Base-by-base conservation (phyloP, 2,329 filamentous ascomycete genomes). In the Penicillium sclerotigenum region DNA sequence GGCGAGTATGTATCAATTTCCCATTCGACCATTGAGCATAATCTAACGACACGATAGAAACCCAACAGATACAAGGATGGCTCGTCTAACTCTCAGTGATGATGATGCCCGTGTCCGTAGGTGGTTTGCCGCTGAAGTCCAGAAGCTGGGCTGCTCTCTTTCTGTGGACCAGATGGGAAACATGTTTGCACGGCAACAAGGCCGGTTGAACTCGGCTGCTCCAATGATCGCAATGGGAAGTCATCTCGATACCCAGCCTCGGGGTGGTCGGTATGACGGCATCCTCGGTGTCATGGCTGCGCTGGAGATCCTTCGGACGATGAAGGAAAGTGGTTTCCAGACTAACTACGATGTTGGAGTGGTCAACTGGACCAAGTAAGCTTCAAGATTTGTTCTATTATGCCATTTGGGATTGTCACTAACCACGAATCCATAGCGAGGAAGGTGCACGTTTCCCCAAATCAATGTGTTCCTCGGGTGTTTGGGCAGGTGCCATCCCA, bases 391-490 rank as follows among this genome's bases (percentile, higher is more conserved):
- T 20, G 13, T 29, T 36, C 1, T 18, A 22, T 11, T 16, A 14
- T 22, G 13, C 16, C 8, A n/a, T 48, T 8, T 8, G 3, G 3
- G 5, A 20, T 22, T 33, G 16, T 47, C 6, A 13, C 33, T 57
- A 29, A 59, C 33, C 7, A 24, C 6, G 5, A 28, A 1, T 13
- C 22, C 5, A 43, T 13, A 90, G 83, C 65, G 89, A 91, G 74
- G 89, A 91, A 72, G 89, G 89, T 1, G 89, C 88, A 0, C 82
- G 89, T 0, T 92, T 91, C 59, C 87, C 88, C 0, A 84, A 84
- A 41, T 87, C 83, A 8, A 91, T 90, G 86, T 77, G 87, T 18
- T 79, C 86, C 0, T 90, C 87, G 0, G 88, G 87, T 1, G 88
- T 91, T 2, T 91, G 89, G 89, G 83, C 87, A 0, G 87, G 78